Base-by-base conservation (phyloP, 495 filamentous ascomycete species). In the Aspergillus wentii region DNA sequence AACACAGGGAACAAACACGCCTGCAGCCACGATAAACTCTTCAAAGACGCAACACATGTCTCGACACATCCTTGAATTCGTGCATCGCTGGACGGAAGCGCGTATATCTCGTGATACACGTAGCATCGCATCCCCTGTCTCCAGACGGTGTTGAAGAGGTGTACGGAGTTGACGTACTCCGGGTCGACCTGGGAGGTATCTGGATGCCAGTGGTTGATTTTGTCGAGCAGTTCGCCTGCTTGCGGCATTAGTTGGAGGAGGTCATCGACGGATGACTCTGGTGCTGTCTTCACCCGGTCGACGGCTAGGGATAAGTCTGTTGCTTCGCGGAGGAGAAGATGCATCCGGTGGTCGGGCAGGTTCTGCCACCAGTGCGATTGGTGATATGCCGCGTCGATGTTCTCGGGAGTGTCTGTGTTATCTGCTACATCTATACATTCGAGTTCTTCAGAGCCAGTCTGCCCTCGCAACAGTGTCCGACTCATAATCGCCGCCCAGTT, bases 301-400 rank as follows among this genome's bases (percentile, higher is more conserved):
- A 35, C 39, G 13, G 20, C 28, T 4, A 40, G 4, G 8, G 38
- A 30, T 15, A 32, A 32, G 5, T 40, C 38, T 30, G 30, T 41
- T 16, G 39, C 29, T 35, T 41, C 23, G 19, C 39, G 30, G 16
- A 41, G 21, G 22, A 41, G 27, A 4, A 25, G 30, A 17, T 25
- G 21, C 39, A 34, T 41, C 3, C 5, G 13, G 20, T 33, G 35
- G 30, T 41, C 39, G 2, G 39, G 30, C 2, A 41, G 20, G 15
- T 41, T 41, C 8, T 35, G 30, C 30, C 31, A 41, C 39, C 30
- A 41, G 6, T 41, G 39, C 9, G 30, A 34, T 34, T 41, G 39
- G 18, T 35, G 11, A 10, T 6, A 9, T 3, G 36, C 36, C 36
- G 30, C 17, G n/a, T 30, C 10, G 20, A 30, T 17, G 20, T 39